A percentile compares a stretch with the other conserved stretches of the same genome.
phyloP scores from a whole-genome alignment of 495 filamentous ascomycete genomes.

The Penicillium soppii region DNA sequence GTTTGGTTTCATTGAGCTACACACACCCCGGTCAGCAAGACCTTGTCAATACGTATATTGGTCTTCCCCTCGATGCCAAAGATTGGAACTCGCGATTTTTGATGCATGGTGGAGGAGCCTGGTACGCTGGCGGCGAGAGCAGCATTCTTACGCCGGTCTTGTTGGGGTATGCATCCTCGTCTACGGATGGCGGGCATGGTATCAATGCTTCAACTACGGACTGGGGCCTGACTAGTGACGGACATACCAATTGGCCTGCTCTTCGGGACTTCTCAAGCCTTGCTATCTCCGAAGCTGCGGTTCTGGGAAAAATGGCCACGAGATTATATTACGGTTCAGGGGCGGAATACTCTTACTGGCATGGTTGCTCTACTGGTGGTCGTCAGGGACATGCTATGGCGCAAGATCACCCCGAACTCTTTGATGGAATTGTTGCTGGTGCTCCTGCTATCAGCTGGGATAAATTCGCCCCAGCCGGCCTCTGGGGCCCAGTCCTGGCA shows the following conservation, averaged over 20 bases:
- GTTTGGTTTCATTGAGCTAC: conserved; percentile 43
- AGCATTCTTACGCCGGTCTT: conserved; percentile 19
- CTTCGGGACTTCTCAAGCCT: conserved; percentile 44
- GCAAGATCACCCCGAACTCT: conserved; percentile 42
- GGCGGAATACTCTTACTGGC: conserved; percentile 40
- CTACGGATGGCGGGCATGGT: conserved; percentile 34
- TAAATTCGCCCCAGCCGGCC: conserved; percentile 24
- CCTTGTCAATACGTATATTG: conserved; percentile 31
- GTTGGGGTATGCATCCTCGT: conserved; percentile 36
- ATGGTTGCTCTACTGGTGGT: conserved; percentile 50
- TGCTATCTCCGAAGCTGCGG: conserved; percentile 32
- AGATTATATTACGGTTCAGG: conserved; percentile 11
- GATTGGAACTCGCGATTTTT: conserved; percentile 44
- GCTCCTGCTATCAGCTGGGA: conserved; percentile 44
- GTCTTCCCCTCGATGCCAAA: conserved; percentile 31
- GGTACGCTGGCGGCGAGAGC: conserved; percentile 26
- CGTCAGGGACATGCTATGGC: conserved; percentile 46
- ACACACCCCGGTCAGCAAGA: conserved; percentile 44
- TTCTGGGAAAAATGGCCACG: conserved; percentile 17
- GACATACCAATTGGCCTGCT: conserved; percentile 39
- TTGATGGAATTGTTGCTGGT: conserved; percentile 62
- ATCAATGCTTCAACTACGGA: neutral
- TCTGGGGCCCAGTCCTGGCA: conserved; percentile 20
- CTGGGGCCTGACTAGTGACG: conserved; percentile 41
- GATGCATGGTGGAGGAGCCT: conserved; percentile 48